These are phyloP conservation scores for Flammula alnicola DNA, from an alignment of 1,284 basidiomycete genomes.

Conservation along the genomic window DNA sequence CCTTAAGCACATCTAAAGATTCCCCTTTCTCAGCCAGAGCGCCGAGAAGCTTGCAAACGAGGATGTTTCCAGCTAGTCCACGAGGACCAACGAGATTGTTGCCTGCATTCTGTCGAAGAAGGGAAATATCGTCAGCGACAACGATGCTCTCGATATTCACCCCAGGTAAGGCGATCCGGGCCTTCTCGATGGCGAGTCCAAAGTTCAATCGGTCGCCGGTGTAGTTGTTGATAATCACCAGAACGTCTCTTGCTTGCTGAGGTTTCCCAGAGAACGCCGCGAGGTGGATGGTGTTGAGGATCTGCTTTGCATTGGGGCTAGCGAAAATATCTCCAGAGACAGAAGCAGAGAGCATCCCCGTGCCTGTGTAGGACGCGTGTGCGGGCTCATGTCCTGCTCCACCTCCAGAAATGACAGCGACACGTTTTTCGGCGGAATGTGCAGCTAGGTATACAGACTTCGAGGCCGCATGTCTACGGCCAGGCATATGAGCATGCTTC, in stretches of 20 bases:
- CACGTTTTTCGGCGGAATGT: conserved; percentile 37
- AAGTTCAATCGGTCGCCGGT: conserved; percentile 73
- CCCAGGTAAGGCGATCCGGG: conserved; percentile 39
- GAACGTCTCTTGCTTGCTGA: conserved; percentile 33
- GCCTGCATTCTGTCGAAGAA: conserved; percentile 30
- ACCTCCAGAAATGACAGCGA: conserved; percentile 67
- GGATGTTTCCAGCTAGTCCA: conserved; percentile 66
- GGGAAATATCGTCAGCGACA: conserved; percentile 71
- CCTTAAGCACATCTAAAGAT: conserved; percentile 49
- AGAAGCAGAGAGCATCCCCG: conserved; percentile 61
- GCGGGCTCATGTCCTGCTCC: conserved; percentile 77
- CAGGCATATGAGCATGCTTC: neutral
- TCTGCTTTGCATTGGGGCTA: conserved; percentile 65
- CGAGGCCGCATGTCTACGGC: conserved; percentile 38
- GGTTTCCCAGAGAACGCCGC: conserved; percentile 33
- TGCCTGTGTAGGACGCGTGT: conserved; percentile 60
- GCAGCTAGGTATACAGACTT: conserved; percentile 45
- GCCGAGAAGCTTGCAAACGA: conserved; percentile 73
- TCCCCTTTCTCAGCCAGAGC: conserved; percentile 55
- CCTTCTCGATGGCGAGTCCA: conserved; percentile 69
- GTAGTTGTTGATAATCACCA: conserved; percentile 52
- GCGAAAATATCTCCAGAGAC: conserved; percentile 71
- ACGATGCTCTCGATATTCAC: conserved; percentile 57
- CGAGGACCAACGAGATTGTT: conserved; percentile 53
- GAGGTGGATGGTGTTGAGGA: conserved; percentile 55